phyloP scores from a whole-genome alignment of 805 yeast species.

The Alloascoidea africana region DNA sequence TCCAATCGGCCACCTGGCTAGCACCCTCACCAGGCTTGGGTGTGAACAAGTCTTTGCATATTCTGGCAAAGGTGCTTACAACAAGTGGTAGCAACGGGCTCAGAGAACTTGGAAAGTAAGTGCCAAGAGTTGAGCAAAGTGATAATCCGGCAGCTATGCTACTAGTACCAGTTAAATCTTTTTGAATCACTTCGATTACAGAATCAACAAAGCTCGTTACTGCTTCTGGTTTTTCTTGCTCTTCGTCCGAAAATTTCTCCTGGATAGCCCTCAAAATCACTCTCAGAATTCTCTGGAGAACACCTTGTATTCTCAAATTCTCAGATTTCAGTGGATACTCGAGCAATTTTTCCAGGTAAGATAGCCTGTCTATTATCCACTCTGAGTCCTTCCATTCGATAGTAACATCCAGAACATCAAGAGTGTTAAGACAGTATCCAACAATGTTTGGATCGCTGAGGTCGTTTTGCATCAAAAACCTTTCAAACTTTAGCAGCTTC shows the following conservation, averaged over 20 bases:
- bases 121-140: constrained; percentile 59
- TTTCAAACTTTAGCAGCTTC: constrained; percentile 74
- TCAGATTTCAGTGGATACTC: constrained; percentile 74
- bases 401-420: constrained; percentile 77
- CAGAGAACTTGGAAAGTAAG: constrained; percentile 54
- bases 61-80: constrained; percentile 77
- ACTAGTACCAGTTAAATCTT: constrained; percentile 56
- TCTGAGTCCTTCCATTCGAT: constrained; percentile 58
- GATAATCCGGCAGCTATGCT: constrained; percentile 83
- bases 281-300: constrained; percentile 59
- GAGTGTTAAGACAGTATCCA: constrained; percentile 76
- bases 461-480: constrained; percentile 70
- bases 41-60: constrained; percentile 68
- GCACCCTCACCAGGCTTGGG: constrained; percentile 21
- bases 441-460: constrained; percentile 41
- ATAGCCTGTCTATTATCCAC: constrained; percentile 68
- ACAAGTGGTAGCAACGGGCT: constrained; percentile 64
- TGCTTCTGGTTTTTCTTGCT: constrained; percentile 44
- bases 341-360: constrained; percentile 53
- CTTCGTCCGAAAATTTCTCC: constrained; percentile 25
- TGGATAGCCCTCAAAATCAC: constrained; percentile 54
- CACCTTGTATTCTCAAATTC: constrained; percentile 78
- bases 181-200: constrained; percentile 55
- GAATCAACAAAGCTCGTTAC: constrained; percentile 45
- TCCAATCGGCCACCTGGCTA: constrained; percentile 2